These are phyloP conservation scores for Aspergillus unguis DNA, from an alignment of 2,329 filamentous ascomycete species.

Conservation along the genomic window DNA sequence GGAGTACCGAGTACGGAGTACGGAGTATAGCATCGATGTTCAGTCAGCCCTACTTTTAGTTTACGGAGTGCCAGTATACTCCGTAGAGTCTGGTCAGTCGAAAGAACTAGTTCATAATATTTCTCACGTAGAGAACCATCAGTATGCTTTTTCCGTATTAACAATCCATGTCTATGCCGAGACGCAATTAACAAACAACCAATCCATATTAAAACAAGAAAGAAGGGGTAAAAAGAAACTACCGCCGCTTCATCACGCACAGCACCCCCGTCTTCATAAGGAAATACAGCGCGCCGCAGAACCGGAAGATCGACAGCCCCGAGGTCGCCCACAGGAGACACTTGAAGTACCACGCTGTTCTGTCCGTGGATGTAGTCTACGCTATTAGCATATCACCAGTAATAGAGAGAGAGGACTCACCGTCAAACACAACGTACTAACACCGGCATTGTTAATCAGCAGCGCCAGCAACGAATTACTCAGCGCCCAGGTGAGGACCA, in stretches of 20 bases:
- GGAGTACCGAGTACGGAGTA: too few species aligned
- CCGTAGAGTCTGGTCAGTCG: too few species aligned
- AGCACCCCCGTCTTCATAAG: conserved; percentile 81
- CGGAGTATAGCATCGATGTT: too few species aligned
- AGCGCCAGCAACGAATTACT: conserved; percentile 84
- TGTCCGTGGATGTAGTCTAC: conserved; percentile 63
- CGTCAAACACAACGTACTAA: conserved; percentile 78
- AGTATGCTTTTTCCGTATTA: too few species aligned
- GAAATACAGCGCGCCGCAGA: conserved; percentile 92
- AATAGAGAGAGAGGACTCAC: conserved; percentile 49
- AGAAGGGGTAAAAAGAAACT: not conserved
- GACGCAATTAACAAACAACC: too few species aligned
- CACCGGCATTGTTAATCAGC: conserved; percentile 81
- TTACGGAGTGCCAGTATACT: too few species aligned
- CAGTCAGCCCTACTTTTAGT: too few species aligned
- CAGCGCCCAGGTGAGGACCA: conserved; percentile 95
- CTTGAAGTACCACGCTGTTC: conserved; percentile 90
- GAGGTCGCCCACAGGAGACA: conserved; percentile 88
- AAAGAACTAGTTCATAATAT: too few species aligned
- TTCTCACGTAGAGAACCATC: too few species aligned
- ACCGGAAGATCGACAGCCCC: conserved; percentile 76
- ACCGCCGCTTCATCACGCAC: conserved; percentile 56
- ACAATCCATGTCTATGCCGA: too few species aligned
- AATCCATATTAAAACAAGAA: not conserved
- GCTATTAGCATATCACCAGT: not conserved